A percentile compares a stretch with the other conserved stretches of the same genome.
These are phyloP conservation scores for Yamadazyma siamensis DNA, from an alignment of 1,139 yeast species.

Conservation along the genomic window DNA sequence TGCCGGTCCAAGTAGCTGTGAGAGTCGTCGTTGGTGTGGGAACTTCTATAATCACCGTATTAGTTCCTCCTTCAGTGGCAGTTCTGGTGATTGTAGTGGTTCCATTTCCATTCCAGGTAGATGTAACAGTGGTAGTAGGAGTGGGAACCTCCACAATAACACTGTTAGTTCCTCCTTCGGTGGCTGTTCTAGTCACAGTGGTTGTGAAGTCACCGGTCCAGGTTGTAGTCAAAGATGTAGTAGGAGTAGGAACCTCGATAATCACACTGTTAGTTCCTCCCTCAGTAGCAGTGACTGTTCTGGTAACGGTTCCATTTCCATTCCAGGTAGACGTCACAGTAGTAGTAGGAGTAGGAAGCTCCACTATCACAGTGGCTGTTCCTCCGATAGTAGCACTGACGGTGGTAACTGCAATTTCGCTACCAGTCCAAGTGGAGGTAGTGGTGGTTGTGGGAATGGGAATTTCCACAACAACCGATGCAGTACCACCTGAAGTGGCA, in stretches of 20 bases:
- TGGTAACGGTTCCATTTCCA: conserved; percentile 11
- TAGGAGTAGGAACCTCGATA: conserved; percentile 13
- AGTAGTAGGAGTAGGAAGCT: conserved; percentile 5
- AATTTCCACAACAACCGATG: conserved; percentile 10
- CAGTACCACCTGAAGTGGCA: conserved; percentile 12
- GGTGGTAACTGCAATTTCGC: conserved; percentile 2
- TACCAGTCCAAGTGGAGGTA: conserved; percentile 3
- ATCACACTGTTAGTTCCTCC: conserved; percentile 15
- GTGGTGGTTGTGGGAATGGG: conserved; percentile 10
- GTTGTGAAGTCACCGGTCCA: conserved; percentile 10
- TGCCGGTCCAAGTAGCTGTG: background rate
- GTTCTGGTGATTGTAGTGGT: background rate
- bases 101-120: background rate
- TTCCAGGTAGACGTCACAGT: conserved; percentile 6
- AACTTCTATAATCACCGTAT: background rate
- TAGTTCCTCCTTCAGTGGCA: background rate
- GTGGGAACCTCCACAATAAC: conserved; percentile 9
- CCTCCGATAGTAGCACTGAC: conserved; percentile 1
- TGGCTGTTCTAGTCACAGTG: conserved; percentile 9
- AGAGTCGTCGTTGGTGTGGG: background rate
- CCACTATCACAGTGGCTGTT: conserved; percentile 2
- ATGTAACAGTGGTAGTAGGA: conserved; percentile 13
- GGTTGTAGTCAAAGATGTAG: conserved; percentile 6
- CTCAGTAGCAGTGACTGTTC: conserved; percentile 9
- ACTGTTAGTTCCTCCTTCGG: conserved; percentile 7